Base-by-base conservation (phyloP, 352 stramenopile genomes). In the Halophytophthora batemanensis region DNA sequence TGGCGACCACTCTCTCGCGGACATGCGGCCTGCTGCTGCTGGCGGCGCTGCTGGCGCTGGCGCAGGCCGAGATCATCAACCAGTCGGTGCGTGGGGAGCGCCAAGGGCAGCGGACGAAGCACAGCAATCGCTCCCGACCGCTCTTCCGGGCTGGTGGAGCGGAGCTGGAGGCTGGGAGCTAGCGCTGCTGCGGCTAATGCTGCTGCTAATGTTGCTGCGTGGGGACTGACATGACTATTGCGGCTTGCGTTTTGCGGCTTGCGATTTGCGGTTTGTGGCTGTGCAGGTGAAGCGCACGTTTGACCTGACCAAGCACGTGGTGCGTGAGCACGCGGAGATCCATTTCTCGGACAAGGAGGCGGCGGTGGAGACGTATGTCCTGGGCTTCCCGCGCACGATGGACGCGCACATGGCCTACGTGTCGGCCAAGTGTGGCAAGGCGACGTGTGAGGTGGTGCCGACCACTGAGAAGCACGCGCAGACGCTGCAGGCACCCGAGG, bases 241-340 rank as follows among this genome's bases (percentile, higher is more conserved):
- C 8, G 25, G 25, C 25, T 31, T 4, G 25, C 8, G 25, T 31
- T 31, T 23, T 18, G 34, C 13, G 37, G 38, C 37, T 12, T 12
- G 13, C 37, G 15, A n/a, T 6, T 47, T 48, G 15, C 39, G 14
- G 3, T 28, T 28, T 43, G 47, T 31, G 53, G 4, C 21, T 48
- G 18, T 29, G 18, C 45, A 90, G 81, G 67, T 82, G 28, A 90
- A 95, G 62, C 84, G 84, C 53, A 74, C 71, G 38, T 59, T 92
- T 23, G 82, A 95, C 55, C 54, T 95, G 45, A 95, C 80, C 23
- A 77, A 80, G 59, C 84, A 93, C 64, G 77, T 95, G 39, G 84
- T 92, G 64, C 78, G 78, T 38, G 70, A 86, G 46, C 60, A 83
- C 44, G 76, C 66, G 2, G 84, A 95, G 60, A 81, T 92, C 39